Conservation (phyloP, 1,284 basidiomycete genomes). For the Sporisorium exsertum region DNA sequence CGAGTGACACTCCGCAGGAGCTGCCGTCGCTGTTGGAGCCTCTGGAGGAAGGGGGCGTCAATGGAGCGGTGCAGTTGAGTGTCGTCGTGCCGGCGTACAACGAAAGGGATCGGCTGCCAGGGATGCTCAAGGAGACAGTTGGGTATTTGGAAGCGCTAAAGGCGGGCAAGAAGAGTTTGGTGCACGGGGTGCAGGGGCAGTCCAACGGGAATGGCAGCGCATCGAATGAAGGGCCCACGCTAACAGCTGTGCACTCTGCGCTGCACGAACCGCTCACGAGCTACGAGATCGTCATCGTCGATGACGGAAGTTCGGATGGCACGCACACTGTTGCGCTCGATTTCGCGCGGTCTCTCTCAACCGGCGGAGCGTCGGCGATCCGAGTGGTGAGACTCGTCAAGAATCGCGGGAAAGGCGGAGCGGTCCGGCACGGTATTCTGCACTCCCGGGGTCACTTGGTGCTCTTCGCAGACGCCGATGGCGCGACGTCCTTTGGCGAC, state of each 20-base stretch:
- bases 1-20: slow-evolving; percentile 3
- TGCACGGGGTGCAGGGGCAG: slow-evolving; percentile 7
- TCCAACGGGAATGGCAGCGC: not conserved
- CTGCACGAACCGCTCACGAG: slow-evolving; percentile 27
- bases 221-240: not conserved
- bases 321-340: slow-evolving; percentile 78
- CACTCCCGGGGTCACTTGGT: slow-evolving; percentile 81
- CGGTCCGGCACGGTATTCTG: slow-evolving; percentile 79
- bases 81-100: slow-evolving; percentile 92
- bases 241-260: slow-evolving; percentile 10
- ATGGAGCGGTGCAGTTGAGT: slow-evolving; percentile 72
- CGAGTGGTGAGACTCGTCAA: slow-evolving; percentile 81
- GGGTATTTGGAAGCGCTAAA: slow-evolving; percentile 70
- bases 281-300: slow-evolving; percentile 83
- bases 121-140: slow-evolving; percentile 82
- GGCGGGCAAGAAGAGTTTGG: slow-evolving; percentile 14
- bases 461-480: slow-evolving; percentile 93
- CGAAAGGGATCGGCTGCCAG: slow-evolving; percentile 81
- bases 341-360: slow-evolving; percentile 73
- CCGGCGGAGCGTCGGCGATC: slow-evolving; percentile 71
- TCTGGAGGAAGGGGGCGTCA: not conserved
- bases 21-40: slow-evolving; percentile 26
- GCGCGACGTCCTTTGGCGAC: slow-evolving; percentile 86
- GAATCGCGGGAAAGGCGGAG: slow-evolving; percentile 91
- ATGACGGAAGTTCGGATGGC: slow-evolving; percentile 85